Evolutionary conservation across 805 yeast species (phyloP).

Genomic region (Myxozyma melibiosi): DNA sequence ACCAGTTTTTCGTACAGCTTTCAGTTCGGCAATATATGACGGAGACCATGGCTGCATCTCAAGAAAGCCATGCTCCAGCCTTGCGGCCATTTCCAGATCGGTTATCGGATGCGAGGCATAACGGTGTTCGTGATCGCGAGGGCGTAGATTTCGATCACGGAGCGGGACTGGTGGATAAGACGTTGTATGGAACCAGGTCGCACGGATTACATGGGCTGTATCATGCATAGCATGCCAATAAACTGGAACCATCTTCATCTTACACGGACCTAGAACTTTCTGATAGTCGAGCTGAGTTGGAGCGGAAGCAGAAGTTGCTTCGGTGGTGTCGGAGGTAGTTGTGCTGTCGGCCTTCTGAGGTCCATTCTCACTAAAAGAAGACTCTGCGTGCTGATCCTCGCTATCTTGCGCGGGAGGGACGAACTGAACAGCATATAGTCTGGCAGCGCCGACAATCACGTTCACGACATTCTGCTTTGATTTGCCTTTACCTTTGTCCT

Average conservation of each 20-base stretch:
- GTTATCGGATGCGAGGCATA: conserved; percentile 40
- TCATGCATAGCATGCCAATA: conserved; percentile 45
- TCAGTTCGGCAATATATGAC: conserved; percentile 32
- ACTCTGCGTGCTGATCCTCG: background rate
- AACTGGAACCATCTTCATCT: conserved; percentile 40
- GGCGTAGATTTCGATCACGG: conserved; percentile 8
- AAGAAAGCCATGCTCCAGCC: conserved; percentile 31
- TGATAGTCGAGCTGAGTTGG: background rate
- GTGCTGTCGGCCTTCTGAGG: background rate
- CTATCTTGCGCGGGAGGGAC: conserved; percentile 7
- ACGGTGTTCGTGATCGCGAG: conserved; percentile 7
- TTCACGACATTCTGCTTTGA: conserved; percentile 20
- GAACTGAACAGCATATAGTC: conserved; percentile 33
- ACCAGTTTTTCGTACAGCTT: conserved; percentile 31
- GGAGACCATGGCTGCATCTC: conserved; percentile 35
- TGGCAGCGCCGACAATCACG: conserved; percentile 32
- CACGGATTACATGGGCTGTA: conserved; percentile 40
- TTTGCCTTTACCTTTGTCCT: conserved; percentile 9
- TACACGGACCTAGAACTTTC: conserved; percentile 17
- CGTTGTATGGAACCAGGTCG: conserved; percentile 45
- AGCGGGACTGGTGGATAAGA: conserved; percentile 5
- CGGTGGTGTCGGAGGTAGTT: background rate
- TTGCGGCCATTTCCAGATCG: conserved; percentile 30
- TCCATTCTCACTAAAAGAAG: background rate
- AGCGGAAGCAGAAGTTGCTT: background rate